phyloP scores from a whole-genome alignment of 2,329 filamentous ascomycete species.

The Huntiella decipiens region DNA sequence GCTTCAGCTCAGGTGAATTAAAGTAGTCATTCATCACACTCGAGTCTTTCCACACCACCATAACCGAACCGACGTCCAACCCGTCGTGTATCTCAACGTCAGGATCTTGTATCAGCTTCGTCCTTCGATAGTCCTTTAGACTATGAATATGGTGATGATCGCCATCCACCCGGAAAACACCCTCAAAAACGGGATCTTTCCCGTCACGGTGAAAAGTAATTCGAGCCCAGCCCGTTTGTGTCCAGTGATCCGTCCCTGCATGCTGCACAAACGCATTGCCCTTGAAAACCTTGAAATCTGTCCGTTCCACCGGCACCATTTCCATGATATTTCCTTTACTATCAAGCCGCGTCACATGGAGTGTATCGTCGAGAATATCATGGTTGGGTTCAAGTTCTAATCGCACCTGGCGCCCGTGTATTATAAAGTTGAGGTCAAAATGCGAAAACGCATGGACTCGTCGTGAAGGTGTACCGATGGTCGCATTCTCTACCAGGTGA shows the following conservation, averaged over 20 bases:
- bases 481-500: slow-evolving; percentile 51
- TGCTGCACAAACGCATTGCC: slow-evolving; percentile 56
- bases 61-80: slow-evolving; percentile 43
- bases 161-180: slow-evolving; percentile 62
- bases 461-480: slow-evolving; percentile 60
- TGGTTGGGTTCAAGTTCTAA: slow-evolving; percentile 76
- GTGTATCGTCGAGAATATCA: slow-evolving; percentile 64
- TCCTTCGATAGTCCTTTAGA: slow-evolving; percentile 51
- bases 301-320: slow-evolving; percentile 51
- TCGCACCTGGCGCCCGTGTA: slow-evolving; percentile 56
- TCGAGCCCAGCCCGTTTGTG: slow-evolving; percentile 69
- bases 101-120: slow-evolving; percentile 54
- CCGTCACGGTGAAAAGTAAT: slow-evolving; percentile 66
- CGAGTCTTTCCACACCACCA: slow-evolving; percentile 85
- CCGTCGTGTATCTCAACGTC: slow-evolving; percentile 27
- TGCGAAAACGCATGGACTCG: slow-evolving; percentile 61
- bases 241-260: slow-evolving; percentile 45
- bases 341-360: slow-evolving; percentile 53
- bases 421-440: slow-evolving; percentile 69
- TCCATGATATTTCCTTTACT: slow-evolving; percentile 48
- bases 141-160: slow-evolving; percentile 79
- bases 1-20: slow-evolving; percentile 37
- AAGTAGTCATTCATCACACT: slow-evolving; percentile 42
- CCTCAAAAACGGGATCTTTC: slow-evolving; percentile 63
- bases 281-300: slow-evolving; percentile 66